Evolutionary conservation across 129 eudicot species (phyloP).

Genomic region (Centaurea solstitialis): DNA sequence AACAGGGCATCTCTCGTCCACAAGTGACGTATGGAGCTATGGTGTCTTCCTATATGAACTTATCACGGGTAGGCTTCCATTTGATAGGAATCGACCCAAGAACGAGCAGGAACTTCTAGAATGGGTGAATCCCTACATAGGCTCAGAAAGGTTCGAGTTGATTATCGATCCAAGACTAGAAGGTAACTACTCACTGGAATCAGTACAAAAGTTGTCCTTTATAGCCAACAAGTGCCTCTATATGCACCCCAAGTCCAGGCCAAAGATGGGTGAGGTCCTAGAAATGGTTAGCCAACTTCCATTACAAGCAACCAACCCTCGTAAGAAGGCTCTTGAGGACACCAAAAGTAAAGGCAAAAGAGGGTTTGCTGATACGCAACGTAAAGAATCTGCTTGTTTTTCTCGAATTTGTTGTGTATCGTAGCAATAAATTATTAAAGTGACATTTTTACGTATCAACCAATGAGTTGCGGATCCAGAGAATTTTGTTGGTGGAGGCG

Average conservation of each 20-base stretch:
- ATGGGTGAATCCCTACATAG: slow-evolving; percentile 63
- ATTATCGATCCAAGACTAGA: slow-evolving; percentile 73
- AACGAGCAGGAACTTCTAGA: slow-evolving; percentile 56
- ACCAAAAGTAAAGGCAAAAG: no score
- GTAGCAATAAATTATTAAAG: no score
- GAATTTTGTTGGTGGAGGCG: no score
- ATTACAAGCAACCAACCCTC: slow-evolving; percentile 14
- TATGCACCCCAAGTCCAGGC: slow-evolving; percentile 51
- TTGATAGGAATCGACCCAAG: slow-evolving; percentile 54
- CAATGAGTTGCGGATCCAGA: no score
- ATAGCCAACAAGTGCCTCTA: slow-evolving; percentile 61
- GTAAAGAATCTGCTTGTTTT: no score
- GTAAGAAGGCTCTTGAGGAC: no score
- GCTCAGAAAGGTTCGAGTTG: slow-evolving; percentile 39
- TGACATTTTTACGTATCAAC: no score
- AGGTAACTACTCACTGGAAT: slow-evolving; percentile 34
- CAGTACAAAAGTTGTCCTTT: slow-evolving; percentile 47
- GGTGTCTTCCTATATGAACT: slow-evolving; percentile 79
- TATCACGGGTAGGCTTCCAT: slow-evolving; percentile 68
- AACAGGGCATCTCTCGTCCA: slow-evolving; percentile 53
- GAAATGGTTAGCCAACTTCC: slow-evolving; percentile 48
- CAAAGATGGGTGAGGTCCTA: slow-evolving; percentile 58
- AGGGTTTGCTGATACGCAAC: no score
- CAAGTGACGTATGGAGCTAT: slow-evolving; percentile 68
- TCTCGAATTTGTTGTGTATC: no score